phyloP scores from a whole-genome alignment of 129 eudicot species.

The Chrysanthemum lavandulifolium region DNA sequence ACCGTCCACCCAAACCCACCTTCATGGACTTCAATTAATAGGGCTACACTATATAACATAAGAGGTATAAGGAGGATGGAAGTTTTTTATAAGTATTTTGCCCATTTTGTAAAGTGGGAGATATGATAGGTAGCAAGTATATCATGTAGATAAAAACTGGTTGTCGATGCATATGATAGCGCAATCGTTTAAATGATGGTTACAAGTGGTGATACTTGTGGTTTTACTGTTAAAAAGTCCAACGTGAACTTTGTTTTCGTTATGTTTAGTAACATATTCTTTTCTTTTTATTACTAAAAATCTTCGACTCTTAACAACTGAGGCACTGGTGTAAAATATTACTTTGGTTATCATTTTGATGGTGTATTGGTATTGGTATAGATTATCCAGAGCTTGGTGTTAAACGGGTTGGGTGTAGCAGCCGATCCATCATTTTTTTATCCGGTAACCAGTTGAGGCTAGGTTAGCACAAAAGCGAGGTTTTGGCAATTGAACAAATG shows the following conservation, averaged over 20 bases:
- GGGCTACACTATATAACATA: slow-evolving; percentile 2
- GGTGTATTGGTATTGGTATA: too few relatives aligned
- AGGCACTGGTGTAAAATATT: too few relatives aligned
- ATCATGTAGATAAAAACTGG: slow-evolving; percentile 31
- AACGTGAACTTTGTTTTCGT: slow-evolving; percentile 10
- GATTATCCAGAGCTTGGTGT: too few relatives aligned
- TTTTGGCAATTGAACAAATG: too few relatives aligned
- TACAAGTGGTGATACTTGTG: slow-evolving; percentile 18
- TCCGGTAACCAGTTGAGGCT: too few relatives aligned
- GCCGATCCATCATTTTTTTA: too few relatives aligned
- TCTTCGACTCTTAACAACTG: background rate
- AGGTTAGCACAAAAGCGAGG: too few relatives aligned
- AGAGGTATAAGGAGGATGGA: slow-evolving; percentile 7
- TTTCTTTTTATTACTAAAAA: background rate
- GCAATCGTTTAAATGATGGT: slow-evolving; percentile 12
- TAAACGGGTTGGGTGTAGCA: too few relatives aligned
- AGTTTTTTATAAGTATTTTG: slow-evolving; percentile 8
- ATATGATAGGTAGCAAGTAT: background rate
- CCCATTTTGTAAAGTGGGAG: slow-evolving; percentile 15
- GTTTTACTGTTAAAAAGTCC: slow-evolving; percentile 24
- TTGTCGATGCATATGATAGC: slow-evolving; percentile 16
- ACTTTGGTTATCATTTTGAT: too few relatives aligned
- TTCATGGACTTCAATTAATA: slow-evolving; percentile 58
- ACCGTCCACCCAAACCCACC: slow-evolving; percentile 50
- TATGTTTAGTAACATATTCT: background rate